Evolutionary conservation across 2,329 filamentous ascomycete genomes (phyloP).

Genomic region (Sclerotinia minor): DNA sequence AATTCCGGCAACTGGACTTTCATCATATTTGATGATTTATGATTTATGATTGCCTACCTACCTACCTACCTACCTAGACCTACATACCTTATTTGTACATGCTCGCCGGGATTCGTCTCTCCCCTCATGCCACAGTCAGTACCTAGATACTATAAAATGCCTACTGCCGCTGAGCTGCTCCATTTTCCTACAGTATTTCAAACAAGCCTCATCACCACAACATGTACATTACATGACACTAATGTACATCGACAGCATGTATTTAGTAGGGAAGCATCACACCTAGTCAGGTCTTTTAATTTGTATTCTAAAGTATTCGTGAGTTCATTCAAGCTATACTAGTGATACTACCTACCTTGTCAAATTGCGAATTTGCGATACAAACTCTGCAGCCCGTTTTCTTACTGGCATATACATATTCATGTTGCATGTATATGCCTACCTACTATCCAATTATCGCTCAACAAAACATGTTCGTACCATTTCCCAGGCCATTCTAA

Average conservation of each 20-base stretch:
- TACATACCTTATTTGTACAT: background rate
- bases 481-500: slow-evolving; percentile 2
- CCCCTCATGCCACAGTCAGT: background rate
- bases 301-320: background rate
- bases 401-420: slow-evolving; percentile 2
- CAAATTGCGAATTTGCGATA: slow-evolving; percentile 1
- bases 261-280: background rate
- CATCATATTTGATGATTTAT: slow-evolving; percentile 4
- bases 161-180: background rate
- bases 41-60: background rate
- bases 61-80: background rate
- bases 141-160: background rate
- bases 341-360: too few species aligned
- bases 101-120: background rate
- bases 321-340: background rate
- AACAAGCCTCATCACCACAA: slow-evolving; percentile 8
- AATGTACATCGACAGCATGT: slow-evolving; percentile 8
- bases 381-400: slow-evolving; percentile 11
- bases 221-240: slow-evolving; percentile 19
- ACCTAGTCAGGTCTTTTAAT: background rate
- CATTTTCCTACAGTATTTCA: slow-evolving; percentile 1
- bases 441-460: background rate
- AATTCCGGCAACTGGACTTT: too few species aligned
- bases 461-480: background rate
- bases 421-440: background rate